phyloP scores from a whole-genome alignment of 305 asterid genomes.

The Petunia hybrid region DNA sequence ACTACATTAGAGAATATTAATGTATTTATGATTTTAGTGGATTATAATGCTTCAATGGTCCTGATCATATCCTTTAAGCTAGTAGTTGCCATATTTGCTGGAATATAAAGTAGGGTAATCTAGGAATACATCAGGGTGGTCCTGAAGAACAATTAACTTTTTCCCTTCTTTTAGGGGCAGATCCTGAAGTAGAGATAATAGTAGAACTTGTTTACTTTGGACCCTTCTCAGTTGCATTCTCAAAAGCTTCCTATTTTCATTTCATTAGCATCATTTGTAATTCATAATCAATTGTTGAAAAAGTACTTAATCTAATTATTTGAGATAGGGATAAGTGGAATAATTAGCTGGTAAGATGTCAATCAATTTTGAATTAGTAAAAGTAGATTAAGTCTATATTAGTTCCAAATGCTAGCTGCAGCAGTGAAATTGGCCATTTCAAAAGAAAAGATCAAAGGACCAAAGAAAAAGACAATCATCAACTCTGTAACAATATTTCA shows the following conservation, averaged over 20 bases:
- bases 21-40: not conserved
- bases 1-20: not conserved
- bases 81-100: not conserved
- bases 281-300: not conserved
- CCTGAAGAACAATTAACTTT: not conserved
- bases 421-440: not conserved
- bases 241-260: not conserved
- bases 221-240: not conserved
- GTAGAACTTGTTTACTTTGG: not conserved
- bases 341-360: not conserved
- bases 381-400: not conserved
- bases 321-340: not conserved
- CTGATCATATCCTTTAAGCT: not conserved
- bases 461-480: not conserved
- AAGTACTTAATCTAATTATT: not conserved
- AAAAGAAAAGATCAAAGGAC: not conserved
- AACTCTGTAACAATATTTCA: too few species aligned
- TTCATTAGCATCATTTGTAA: not conserved
- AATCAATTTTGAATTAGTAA: constrained; percentile 1
- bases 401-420: not conserved
- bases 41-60: not conserved
- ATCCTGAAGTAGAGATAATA: not conserved
- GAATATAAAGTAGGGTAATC: not conserved
- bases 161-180: too few species aligned
- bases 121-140: not conserved